Evolutionary conservation across 2,329 filamentous ascomycete genomes (phyloP).

Genomic region (Atkinsonella texensis): DNA sequence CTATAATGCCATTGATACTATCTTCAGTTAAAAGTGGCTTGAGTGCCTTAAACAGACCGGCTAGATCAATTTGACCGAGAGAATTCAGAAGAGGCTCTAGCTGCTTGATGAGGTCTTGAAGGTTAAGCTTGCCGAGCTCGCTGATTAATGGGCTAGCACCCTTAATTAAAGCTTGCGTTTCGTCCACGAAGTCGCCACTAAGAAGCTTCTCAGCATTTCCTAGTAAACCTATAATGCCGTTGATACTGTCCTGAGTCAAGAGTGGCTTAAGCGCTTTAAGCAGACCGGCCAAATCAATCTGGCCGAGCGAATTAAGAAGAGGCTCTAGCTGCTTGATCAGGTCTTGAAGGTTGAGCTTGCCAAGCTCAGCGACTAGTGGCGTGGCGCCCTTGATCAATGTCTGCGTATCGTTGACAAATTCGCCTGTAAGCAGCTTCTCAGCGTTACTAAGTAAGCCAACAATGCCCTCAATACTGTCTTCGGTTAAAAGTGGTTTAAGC

Average conservation of each 20-base stretch:
- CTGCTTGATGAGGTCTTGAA: conserved; percentile 15
- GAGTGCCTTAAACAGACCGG: conserved; percentile 16
- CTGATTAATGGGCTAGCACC: conserved; percentile 20
- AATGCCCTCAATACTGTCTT: too few species aligned
- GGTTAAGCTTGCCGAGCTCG: conserved; percentile 10
- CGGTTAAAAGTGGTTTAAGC: too few species aligned
- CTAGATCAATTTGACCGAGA: conserved; percentile 20
- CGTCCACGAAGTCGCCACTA: conserved; percentile 20
- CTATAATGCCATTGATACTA: conserved; percentile 19
- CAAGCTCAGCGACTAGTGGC: too few species aligned
- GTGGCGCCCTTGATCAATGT: too few species aligned
- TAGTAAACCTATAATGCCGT: conserved; percentile 20
- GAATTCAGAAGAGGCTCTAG: conserved; percentile 19
- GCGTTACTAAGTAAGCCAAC: too few species aligned
- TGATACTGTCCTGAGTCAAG: conserved; percentile 18
- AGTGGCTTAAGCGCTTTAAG: conserved; percentile 17
- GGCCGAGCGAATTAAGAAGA: too few species aligned
- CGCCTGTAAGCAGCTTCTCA: too few species aligned
- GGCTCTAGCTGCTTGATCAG: too few species aligned
- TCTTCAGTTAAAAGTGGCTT: conserved; percentile 16
- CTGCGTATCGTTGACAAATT: too few species aligned
- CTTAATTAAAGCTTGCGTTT: conserved; percentile 19
- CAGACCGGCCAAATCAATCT: conserved; percentile 19
- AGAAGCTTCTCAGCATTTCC: conserved; percentile 21
- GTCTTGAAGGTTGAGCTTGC: too few species aligned